Base-by-base conservation (phyloP, 176 grass and related monocot species). In the Ensete ventricosum region DNA sequence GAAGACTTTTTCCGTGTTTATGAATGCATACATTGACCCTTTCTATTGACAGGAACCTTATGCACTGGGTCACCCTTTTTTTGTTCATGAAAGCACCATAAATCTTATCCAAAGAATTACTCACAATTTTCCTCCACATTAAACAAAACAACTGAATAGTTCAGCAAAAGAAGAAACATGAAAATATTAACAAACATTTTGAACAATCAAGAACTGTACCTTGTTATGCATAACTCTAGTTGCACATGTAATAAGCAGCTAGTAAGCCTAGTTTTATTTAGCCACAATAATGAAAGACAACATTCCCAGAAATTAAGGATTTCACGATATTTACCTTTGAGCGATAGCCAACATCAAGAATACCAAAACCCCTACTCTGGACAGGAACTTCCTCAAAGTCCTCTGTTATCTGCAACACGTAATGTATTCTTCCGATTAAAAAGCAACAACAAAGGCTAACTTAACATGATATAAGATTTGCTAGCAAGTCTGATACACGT, bases 361-460 rank as follows among this genome's bases (percentile, higher is more conserved):
- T 88, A 52, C 95, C 95, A 84, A 99, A 99, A 11, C 95, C 95
- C 26, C 95, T 82, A 64, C 95, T 99, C 66, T 99, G 95, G 74
- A 99, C 95, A 10, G 80, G 79, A 67, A 85, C 82, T 78, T 99
- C 95, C 77, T 99, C 90, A 49, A 99, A 99, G 57, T 99, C 90
- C 72, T 99, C 95, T 10, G 83, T 83, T 78, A 99, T 87, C 95
- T 98, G 81, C 26, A 76, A 83, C 60, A 70, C 64, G 72, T 23
- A 66, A 62, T 10, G 73, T 79, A 54, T 14, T 19, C 64, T 66
- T 13, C 14, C 22, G 22, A 23, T 23, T 23, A 23, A 23, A 23
- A 23, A 23, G 22, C 22, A 23, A 23, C 22, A 23, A 23, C 22
- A 23, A 23, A 23, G 22, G 22, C 22, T 23, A 23, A 23, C 22